These are phyloP conservation scores for Clarireedia homoeocarpa DNA, from an alignment of 2,329 filamentous ascomycete genomes.

Conservation along the genomic window DNA sequence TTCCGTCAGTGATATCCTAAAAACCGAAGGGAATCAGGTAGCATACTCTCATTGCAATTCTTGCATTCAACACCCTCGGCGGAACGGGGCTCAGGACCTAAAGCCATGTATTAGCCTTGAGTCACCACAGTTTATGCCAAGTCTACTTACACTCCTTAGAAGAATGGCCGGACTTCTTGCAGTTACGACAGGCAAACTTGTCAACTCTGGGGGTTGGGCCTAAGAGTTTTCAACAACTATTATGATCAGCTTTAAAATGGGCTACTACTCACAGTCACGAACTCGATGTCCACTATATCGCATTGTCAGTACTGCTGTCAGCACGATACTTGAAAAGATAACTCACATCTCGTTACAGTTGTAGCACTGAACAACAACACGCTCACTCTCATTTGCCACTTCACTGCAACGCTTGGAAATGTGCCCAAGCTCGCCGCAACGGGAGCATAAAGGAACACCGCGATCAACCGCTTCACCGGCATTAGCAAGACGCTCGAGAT, in stretches of 20 bases:
- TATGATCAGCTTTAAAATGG: neutral
- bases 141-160: constrained; percentile 26
- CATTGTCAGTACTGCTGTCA: neutral
- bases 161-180: constrained; percentile 37
- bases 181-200: constrained; percentile 62
- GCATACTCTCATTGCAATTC: constrained; percentile 28
- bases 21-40: neutral
- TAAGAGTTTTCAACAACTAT: constrained; percentile 8
- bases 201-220: constrained; percentile 54
- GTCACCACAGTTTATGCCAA: neutral
- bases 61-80: constrained; percentile 36
- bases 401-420: constrained; percentile 50
- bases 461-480: constrained; percentile 57
- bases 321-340: neutral
- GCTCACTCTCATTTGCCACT: constrained; percentile 44
- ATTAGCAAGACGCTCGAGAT: constrained; percentile 54
- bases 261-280: constrained; percentile 53
- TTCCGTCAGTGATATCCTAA: neutral
- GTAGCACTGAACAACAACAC: constrained; percentile 48
- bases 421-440: constrained; percentile 42
- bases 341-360: constrained; percentile 47
- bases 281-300: constrained; percentile 50
- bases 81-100: constrained; percentile 47
- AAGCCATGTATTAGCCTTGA: neutral
- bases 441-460: constrained; percentile 47